A percentile compares a stretch with the other conserved stretches of the same genome.
phyloP scores from a whole-genome alignment of 2,329 filamentous ascomycete genomes.

The Xylaria sp. region DNA sequence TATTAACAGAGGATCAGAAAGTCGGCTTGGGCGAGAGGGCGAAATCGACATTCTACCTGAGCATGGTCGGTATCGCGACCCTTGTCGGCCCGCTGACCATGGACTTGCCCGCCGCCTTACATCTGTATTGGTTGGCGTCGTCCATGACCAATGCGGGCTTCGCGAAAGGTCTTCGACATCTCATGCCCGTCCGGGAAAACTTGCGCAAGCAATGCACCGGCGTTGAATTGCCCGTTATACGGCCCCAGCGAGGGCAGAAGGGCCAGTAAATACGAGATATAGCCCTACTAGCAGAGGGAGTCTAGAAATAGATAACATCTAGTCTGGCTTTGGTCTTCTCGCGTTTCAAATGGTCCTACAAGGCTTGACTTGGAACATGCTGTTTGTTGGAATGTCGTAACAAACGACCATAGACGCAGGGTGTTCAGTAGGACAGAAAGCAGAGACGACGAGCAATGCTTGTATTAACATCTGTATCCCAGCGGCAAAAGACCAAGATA shows the following conservation, averaged over 20 bases:
- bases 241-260: slow-evolving; percentile 21
- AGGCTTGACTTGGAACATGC: background rate
- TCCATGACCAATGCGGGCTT: slow-evolving; percentile 36
- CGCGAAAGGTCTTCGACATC: slow-evolving; percentile 25
- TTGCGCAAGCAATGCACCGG: slow-evolving; percentile 30
- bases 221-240: slow-evolving; percentile 27
- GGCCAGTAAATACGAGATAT: background rate
- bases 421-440: background rate
- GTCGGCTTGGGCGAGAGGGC: background rate
- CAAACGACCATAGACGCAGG: background rate
- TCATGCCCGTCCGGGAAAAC: slow-evolving; percentile 35
- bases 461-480: background rate
- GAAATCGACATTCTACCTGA: slow-evolving; percentile 36
- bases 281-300: background rate
- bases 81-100: slow-evolving; percentile 47
- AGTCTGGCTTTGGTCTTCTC: no score
- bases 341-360: no score
- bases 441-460: background rate
- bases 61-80: slow-evolving; percentile 38
- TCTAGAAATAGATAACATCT: background rate
- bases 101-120: slow-evolving; percentile 49
- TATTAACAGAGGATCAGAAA: background rate
- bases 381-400: background rate
- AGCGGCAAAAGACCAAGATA: background rate
- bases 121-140: slow-evolving; percentile 52